These are phyloP conservation scores for Kluyveromyces siamensis DNA, from an alignment of 805 yeast species.

Conservation along the genomic window DNA sequence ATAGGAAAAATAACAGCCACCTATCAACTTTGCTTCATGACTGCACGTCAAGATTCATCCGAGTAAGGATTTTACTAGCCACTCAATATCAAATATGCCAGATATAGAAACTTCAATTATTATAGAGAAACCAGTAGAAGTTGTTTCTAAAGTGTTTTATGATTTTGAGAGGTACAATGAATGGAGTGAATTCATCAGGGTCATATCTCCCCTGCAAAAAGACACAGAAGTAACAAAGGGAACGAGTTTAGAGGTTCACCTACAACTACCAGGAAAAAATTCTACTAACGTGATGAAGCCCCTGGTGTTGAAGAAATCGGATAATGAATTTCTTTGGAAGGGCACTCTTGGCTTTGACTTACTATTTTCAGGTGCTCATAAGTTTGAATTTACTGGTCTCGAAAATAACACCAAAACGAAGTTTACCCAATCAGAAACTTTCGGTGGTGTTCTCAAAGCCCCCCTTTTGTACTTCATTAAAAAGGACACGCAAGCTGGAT, in stretches of 20 bases:
- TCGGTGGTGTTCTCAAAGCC: neutral
- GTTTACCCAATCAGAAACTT: slow-evolving; percentile 1
- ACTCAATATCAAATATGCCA: neutral
- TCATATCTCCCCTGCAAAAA: neutral
- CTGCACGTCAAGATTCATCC: too few species aligned
- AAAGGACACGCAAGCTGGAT: slow-evolving; percentile 1
- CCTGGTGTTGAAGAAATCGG: neutral
- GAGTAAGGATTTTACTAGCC: too few species aligned
- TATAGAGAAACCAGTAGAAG: neutral
- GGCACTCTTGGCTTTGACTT: neutral
- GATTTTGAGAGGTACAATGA: neutral
- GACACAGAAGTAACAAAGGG: neutral
- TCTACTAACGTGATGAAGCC: neutral
- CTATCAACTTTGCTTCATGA: too few species aligned
- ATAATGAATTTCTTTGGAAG: neutral
- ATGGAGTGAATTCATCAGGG: neutral
- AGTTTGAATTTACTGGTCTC: neutral
- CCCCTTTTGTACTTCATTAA: neutral
- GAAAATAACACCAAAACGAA: neutral
- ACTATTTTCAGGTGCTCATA: neutral
- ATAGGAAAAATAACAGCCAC: too few species aligned
- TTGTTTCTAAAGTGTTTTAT: neutral
- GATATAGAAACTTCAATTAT: neutral
- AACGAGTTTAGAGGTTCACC: neutral
- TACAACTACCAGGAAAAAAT: neutral